Percentiles rank a stretch among this genome's conserved stretches.
Evolutionary conservation across 345 rosid species (phyloP).

Genomic region (Eucalyptus guilfoylei): DNA sequence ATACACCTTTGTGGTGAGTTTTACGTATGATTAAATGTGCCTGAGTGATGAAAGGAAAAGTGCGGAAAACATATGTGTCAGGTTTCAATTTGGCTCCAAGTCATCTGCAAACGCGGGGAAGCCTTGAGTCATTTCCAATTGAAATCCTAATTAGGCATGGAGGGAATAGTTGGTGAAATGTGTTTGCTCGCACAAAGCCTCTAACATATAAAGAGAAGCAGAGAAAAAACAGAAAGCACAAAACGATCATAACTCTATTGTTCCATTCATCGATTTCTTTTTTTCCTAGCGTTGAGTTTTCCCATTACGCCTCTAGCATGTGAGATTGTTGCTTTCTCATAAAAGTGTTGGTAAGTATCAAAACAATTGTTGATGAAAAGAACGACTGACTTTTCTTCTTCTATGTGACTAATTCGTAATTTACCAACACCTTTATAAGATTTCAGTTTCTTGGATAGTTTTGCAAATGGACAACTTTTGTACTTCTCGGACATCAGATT

Average conservation of each 20-base stretch:
- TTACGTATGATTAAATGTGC: not conserved
- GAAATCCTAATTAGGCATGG: not conserved
- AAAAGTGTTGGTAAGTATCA: not conserved
- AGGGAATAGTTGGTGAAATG: not conserved
- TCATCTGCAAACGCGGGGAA: not conserved
- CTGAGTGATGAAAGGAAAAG: not conserved
- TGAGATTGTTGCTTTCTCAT: no score
- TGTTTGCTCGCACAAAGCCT: not conserved
- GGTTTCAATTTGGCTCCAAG: not conserved
- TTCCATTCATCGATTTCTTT: not conserved
- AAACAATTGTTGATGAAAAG: not conserved
- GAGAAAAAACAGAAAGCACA: not conserved
- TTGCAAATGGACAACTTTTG: not conserved
- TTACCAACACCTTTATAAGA: not conserved
- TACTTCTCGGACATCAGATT: not conserved
- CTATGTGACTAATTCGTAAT: not conserved
- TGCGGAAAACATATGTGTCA: not conserved
- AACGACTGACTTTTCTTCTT: not conserved
- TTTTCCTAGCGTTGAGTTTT: not conserved
- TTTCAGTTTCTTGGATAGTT: not conserved
- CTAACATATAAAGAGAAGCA: not conserved
- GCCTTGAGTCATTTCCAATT: not conserved
- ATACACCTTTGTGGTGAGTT: not conserved
- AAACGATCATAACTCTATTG: not conserved
- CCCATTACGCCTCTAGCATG: not conserved